A percentile compares a stretch with the other conserved stretches of the same genome.
Conservation (phyloP, 108 stramenopile genomes). For the Nannochloropsis gaditana region DNA sequence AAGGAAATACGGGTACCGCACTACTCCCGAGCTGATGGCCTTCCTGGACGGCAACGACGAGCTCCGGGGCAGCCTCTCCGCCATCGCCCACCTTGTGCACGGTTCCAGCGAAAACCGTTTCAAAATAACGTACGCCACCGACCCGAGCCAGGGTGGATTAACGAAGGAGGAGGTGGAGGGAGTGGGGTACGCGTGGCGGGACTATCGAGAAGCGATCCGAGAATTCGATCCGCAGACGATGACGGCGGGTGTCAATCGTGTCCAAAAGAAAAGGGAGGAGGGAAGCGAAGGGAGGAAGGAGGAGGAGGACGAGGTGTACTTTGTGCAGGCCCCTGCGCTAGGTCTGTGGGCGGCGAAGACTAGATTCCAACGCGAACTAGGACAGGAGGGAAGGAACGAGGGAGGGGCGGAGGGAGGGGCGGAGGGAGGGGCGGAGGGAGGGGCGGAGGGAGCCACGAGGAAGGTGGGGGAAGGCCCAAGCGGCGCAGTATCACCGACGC, state of each 20-base stretch:
- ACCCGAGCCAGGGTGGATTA: slow-evolving; percentile 60
- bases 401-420: neutral
- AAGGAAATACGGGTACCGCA: slow-evolving; percentile 72
- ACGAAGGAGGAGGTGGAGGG: slow-evolving; percentile 69
- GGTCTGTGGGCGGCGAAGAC: slow-evolving; percentile 79
- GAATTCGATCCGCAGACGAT: slow-evolving; percentile 62
- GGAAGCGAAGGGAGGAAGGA: neutral
- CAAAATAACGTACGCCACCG: slow-evolving; percentile 77
- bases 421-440: neutral
- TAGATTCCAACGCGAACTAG: slow-evolving; percentile 60
- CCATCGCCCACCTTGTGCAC: slow-evolving; percentile 90
- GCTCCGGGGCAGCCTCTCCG: slow-evolving; percentile 73
- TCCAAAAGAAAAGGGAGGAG: slow-evolving; percentile 3
- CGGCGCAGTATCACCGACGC: neutral
- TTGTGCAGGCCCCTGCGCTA: slow-evolving; percentile 82
- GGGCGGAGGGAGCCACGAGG: neutral
- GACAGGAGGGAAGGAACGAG: neutral
- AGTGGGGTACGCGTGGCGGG: slow-evolving; percentile 70
- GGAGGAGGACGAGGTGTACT: slow-evolving; percentile 73
- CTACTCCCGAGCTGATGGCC: slow-evolving; percentile 73
- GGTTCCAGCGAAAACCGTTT: slow-evolving; percentile 87
- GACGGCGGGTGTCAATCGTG: slow-evolving; percentile 75
- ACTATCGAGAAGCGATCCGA: slow-evolving; percentile 61
- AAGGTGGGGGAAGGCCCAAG: neutral
- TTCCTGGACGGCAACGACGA: slow-evolving; percentile 67